A percentile compares a stretch with the other conserved stretches of the same genome.
phyloP scores from a whole-genome alignment of 78 protist genomes.

The Dictyostelium purpureum region DNA sequence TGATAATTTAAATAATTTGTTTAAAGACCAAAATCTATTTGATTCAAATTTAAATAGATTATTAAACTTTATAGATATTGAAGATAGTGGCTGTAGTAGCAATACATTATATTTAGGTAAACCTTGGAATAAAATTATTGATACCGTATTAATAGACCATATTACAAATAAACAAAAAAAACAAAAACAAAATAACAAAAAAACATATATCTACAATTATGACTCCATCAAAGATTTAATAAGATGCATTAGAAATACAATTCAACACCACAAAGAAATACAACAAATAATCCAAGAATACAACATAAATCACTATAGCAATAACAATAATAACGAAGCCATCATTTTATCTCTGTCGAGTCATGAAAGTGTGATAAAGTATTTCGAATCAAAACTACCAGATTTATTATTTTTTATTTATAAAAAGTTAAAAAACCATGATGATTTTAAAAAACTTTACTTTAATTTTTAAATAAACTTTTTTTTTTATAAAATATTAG shows the following conservation, averaged over 20 bases:
- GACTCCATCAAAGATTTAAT: conserved; percentile 21
- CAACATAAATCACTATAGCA: neutral
- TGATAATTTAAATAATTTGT: neutral
- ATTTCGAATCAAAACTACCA: conserved; percentile 27
- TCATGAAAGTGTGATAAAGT: conserved; percentile 1
- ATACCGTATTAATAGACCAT: neutral
- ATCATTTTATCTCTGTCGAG: neutral
- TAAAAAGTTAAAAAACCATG: conserved; percentile 9
- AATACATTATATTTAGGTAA: neutral
- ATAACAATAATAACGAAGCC: neutral
- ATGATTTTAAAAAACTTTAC: neutral
- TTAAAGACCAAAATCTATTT: neutral
- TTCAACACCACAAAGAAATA: conserved; percentile 43
- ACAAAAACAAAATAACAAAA: neutral
- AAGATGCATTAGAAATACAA: conserved; percentile 31
- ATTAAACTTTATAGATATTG: neutral
- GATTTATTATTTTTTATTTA: conserved; percentile 17
- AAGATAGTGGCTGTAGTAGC: neutral
- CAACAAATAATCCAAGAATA: neutral
- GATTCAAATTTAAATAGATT: neutral
- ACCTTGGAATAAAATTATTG: conserved; percentile 51
- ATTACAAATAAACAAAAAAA: neutral
- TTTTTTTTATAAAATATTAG: no score
- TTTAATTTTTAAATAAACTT: no score
- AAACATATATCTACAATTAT: neutral